These are phyloP conservation scores for Colletotrichum sansevieriae DNA, from an alignment of 2,329 filamentous ascomycete genomes.

Conservation along the genomic window DNA sequence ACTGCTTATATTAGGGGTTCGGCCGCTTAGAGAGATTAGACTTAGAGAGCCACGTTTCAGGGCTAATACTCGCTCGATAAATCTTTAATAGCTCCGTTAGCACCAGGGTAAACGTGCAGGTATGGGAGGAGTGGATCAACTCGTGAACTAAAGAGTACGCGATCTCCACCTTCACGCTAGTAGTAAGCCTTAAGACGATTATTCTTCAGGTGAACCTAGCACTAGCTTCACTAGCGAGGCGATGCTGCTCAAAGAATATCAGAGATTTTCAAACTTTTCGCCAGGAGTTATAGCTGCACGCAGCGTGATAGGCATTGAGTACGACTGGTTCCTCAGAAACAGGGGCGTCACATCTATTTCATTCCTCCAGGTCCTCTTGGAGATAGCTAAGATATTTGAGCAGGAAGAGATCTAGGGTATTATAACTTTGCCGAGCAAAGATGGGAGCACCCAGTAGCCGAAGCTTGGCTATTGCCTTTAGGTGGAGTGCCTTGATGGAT, in stretches of 20 bases:
- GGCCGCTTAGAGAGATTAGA: not conserved
- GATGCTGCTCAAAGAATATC: conserved; percentile 58
- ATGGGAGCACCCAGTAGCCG: conserved; percentile 48
- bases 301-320: conserved; percentile 23
- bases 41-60: not conserved
- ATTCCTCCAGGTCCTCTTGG: conserved; percentile 46
- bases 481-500: not conserved
- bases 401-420: conserved; percentile 49
- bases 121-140: conserved; percentile 54
- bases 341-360: conserved; percentile 37
- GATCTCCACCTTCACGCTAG: conserved; percentile 51
- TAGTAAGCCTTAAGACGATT: conserved; percentile 55
- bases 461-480: conserved; percentile 47
- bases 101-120: conserved; percentile 62
- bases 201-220: conserved; percentile 58
- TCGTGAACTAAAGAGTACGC: conserved; percentile 63
- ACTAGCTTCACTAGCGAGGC: conserved; percentile 49
- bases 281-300: conserved; percentile 64
- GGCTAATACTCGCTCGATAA: conserved; percentile 48
- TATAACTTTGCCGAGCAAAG: conserved; percentile 52
- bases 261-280: conserved; percentile 47
- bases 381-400: conserved; percentile 52
- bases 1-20: not conserved
- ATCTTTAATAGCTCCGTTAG: conserved; percentile 65
- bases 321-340: conserved; percentile 43